Evolutionary conservation across 306 rosid genomes (phyloP).

Genomic region (Cyclanthera cordifolia): DNA sequence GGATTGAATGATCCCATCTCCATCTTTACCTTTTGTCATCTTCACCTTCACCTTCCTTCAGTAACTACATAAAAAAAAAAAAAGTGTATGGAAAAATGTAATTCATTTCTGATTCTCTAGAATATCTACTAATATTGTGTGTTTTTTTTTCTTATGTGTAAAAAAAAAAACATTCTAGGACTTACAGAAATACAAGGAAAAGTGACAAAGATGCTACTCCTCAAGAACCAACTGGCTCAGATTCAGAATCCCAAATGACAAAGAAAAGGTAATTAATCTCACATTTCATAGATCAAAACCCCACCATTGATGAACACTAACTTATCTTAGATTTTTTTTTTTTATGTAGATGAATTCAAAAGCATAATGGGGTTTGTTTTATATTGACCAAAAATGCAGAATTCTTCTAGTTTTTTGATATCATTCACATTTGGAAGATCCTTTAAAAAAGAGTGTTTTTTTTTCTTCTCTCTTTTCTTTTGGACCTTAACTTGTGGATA

Average conservation of each 20-base stretch:
- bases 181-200: too few relatives aligned
- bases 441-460: not conserved
- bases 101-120: not conserved
- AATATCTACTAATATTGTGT: not conserved
- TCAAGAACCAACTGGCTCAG: too few relatives aligned
- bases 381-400: not conserved
- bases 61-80: not conserved
- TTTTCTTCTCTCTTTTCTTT: too few relatives aligned
- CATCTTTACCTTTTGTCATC: slow-evolving; percentile 15
- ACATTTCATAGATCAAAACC: too few relatives aligned
- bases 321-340: too few relatives aligned
- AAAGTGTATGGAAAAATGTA: not conserved
- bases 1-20: slow-evolving; percentile 11
- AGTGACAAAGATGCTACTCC: too few relatives aligned
- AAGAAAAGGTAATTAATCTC: too few relatives aligned
- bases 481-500: not conserved
- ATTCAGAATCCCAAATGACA: too few relatives aligned
- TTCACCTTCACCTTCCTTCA: not conserved
- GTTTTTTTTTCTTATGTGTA: not conserved
- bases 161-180: not conserved
- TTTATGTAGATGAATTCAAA: too few relatives aligned
- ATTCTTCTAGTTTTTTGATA: not conserved
- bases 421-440: not conserved
- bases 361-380: not conserved
- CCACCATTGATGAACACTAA: too few relatives aligned